Evolutionary conservation across 805 yeast genomes (phyloP).

Genomic region (Hanseniaspora singularis): DNA sequence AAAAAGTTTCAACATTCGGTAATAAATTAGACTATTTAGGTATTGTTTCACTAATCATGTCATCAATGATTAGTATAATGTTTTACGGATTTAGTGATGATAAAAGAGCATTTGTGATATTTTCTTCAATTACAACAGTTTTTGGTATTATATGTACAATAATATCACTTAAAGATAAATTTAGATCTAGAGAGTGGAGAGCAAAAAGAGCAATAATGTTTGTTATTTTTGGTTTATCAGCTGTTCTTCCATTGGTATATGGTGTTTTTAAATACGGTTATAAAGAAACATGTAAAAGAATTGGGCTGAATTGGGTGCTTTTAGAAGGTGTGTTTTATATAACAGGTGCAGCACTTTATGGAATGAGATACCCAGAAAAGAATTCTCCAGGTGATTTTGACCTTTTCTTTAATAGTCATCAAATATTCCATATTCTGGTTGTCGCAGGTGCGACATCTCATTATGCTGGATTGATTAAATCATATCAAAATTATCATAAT

Average conservation of each 20-base stretch:
- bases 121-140: slow-evolving; percentile 35
- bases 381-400: slow-evolving; percentile 53
- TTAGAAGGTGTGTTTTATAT: slow-evolving; percentile 67
- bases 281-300: slow-evolving; percentile 36
- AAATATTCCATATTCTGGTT: slow-evolving; percentile 67
- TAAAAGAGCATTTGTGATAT: slow-evolving; percentile 28
- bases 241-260: slow-evolving; percentile 52
- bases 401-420: slow-evolving; percentile 70
- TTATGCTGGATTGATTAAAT: slow-evolving; percentile 45
- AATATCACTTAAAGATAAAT: slow-evolving; percentile 52
- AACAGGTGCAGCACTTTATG: slow-evolving; percentile 68
- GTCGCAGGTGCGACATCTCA: slow-evolving; percentile 69
- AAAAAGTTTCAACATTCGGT: slow-evolving; percentile 41
- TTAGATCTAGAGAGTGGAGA: slow-evolving; percentile 61
- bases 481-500: slow-evolving; percentile 42
- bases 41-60: slow-evolving; percentile 51
- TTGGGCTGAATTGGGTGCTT: slow-evolving; percentile 50
- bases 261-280: slow-evolving; percentile 43
- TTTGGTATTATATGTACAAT: slow-evolving; percentile 53
- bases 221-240: slow-evolving; percentile 68
- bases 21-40: slow-evolving; percentile 69
- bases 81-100: slow-evolving; percentile 40
- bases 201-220: slow-evolving; percentile 69
- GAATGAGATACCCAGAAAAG: slow-evolving; percentile 67
- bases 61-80: slow-evolving; percentile 45